Evolutionary conservation across 2,329 filamentous ascomycete species (phyloP), one percentile per base, ranked within the genome.

Genomic region (Fusarium multiceps): DNA sequence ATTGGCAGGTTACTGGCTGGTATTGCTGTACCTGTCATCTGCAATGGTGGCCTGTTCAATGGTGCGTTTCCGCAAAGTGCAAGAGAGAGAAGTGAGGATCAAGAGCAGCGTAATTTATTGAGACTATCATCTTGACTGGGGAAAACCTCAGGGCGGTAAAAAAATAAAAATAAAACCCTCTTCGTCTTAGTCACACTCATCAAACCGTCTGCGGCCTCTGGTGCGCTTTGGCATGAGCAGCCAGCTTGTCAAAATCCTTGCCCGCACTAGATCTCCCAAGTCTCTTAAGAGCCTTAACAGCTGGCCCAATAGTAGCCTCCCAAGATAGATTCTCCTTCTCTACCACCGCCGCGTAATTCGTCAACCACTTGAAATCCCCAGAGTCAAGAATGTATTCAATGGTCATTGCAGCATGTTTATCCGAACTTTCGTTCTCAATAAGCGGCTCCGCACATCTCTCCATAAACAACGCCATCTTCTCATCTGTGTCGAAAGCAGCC

Each of bases 61-160:
- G 21, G 21, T 23, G 21, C 21, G 21, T 23, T 23, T 23, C 21
- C 21, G 21, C 21, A 23, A 23, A 23, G 21, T 23, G 21, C 21
- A 23, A 23, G 21, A 23, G 21, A 23, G 21, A 23, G 21, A 23
- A 23, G 21, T 27, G 25, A 27, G 25, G 25, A 27, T 27, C 1
- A 27, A 11, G 25, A 10, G 25, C 27, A 28, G 11, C 11, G 12
- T 30, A 13, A 30, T 13, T 6, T 13, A 30, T 30, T 13, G 12
- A 7, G 6, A 30, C 28, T 13, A 30, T 13, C 12, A 6, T 11
- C 9, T n/a, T 18, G 9, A 37, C 0, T 5, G 8, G 4, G 1
- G 9, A 37, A 37, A n/a, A 11, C 5, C 16, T 11, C 16, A 37
- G 11, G 9, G 9, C 3, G 32, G 16, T 18, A 2, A 6, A 18